These are phyloP conservation scores for Viola odorata DNA, from an alignment of 345 rosid genomes.

Conservation along the genomic window DNA sequence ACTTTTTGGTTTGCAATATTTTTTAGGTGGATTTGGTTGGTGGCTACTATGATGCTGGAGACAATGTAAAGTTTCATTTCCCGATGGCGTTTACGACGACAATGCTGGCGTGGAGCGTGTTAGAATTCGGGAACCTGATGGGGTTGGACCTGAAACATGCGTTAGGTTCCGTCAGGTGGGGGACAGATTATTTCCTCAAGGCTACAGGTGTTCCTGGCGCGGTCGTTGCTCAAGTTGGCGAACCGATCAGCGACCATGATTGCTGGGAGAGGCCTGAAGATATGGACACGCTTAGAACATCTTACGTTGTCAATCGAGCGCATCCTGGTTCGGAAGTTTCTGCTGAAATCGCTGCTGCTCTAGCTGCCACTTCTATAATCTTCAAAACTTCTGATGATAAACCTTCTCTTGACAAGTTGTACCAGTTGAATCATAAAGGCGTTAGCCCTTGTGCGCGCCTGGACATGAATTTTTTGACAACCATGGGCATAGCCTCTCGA, in stretches of 20 bases:
- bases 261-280: slow-evolving; percentile 31
- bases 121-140: slow-evolving; percentile 16
- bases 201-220: slow-evolving; percentile 17
- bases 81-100: too few species aligned
- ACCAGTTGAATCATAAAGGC: too few species aligned
- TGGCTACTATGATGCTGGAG: slow-evolving; percentile 28
- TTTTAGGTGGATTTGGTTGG: slow-evolving; percentile 17
- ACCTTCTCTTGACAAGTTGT: too few species aligned
- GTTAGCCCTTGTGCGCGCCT: too few species aligned
- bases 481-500: too few species aligned
- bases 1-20: too few species aligned
- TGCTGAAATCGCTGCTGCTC: slow-evolving; percentile 19
- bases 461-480: too few species aligned
- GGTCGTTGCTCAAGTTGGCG: slow-evolving; percentile 19
- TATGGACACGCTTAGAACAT: slow-evolving; percentile 23
- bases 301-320: slow-evolving; percentile 13
- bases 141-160: slow-evolving; percentile 13
- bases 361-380: slow-evolving; percentile 13
- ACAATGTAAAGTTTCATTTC: slow-evolving; percentile 23
- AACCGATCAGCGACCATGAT: slow-evolving; percentile 14
- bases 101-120: slow-evolving; percentile 19
- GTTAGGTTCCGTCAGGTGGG: slow-evolving; percentile 14
- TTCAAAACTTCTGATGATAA: slow-evolving; percentile 1
- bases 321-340: slow-evolving; percentile 22
- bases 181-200: slow-evolving; percentile 22